A percentile compares a stretch with the other conserved stretches of the same genome.
Conservation (phyloP, 2,329 filamentous ascomycete genomes). For the Microcera coccophila region DNA sequence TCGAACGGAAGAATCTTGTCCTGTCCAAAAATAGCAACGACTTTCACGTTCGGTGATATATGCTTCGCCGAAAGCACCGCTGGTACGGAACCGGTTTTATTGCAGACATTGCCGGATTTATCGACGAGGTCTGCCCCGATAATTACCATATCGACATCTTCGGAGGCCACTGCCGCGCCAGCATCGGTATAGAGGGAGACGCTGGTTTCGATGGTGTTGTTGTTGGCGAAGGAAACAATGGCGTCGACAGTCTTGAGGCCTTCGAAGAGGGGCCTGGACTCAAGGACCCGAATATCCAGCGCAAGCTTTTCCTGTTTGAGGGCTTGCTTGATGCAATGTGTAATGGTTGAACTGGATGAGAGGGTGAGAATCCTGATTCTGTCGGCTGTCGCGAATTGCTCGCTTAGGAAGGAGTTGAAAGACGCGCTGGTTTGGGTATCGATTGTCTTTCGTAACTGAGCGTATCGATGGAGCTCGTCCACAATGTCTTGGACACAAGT, state of each 20-base stretch:
- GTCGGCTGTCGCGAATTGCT: conserved; percentile 16
- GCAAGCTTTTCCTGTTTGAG: conserved; percentile 31
- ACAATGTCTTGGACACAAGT: conserved; percentile 16
- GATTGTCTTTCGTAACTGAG: conserved; percentile 20
- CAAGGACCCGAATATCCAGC: conserved; percentile 58
- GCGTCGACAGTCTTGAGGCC: conserved; percentile 53
- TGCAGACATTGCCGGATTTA: conserved; percentile 55
- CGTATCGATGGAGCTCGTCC: conserved; percentile 15
- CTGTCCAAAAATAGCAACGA: conserved; percentile 55
- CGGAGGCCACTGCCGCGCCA: conserved; percentile 51
- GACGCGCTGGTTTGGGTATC: conserved; percentile 31
- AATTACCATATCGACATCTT: conserved; percentile 53
- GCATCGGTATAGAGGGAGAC: conserved; percentile 58
- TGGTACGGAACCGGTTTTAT: conserved; percentile 63
- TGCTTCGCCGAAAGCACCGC: conserved; percentile 53
- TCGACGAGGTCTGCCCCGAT: conserved; percentile 63
- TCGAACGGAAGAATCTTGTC: conserved; percentile 55
- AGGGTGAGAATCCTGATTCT: conserved; percentile 54
- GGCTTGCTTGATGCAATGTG: conserved; percentile 42
- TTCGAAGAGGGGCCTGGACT: conserved; percentile 65
- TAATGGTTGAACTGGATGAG: conserved; percentile 61
- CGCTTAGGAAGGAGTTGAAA: conserved; percentile 33
- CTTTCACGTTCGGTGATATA: conserved; percentile 41
- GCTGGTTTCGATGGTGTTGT: conserved; percentile 27
- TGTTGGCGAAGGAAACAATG: conserved; percentile 39